Percentiles rank a stretch among this genome's conserved stretches.
Conservation (phyloP, 164 flowering plant genomes). For the Tetrastigma voinierianum region DNA sequence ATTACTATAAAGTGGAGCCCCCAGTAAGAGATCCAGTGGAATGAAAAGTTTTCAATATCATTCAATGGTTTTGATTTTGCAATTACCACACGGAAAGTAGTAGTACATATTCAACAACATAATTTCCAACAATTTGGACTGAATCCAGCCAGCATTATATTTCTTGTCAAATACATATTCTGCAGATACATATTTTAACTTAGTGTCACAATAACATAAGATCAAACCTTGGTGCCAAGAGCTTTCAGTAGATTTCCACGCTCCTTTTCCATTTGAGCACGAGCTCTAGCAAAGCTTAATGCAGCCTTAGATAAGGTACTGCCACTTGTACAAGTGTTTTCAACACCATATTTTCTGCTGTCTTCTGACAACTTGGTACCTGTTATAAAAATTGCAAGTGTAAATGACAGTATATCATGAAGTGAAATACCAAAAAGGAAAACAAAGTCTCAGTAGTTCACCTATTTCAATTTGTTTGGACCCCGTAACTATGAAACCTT, state of each 20-base stretch:
- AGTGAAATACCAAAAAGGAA: neutral
- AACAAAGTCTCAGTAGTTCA: conserved; percentile 20
- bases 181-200: neutral
- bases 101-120: no score
- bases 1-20: no score
- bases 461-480: conserved; percentile 95
- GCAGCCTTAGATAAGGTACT: conserved; percentile 77
- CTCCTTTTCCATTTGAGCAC: conserved; percentile 86
- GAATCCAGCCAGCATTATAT: no score
- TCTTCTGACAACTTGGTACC: conserved; percentile 89
- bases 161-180: neutral
- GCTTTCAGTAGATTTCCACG: conserved; percentile 74
- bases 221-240: conserved; percentile 86
- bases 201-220: neutral
- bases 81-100: no score
- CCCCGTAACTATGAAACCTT: conserved; percentile 83
- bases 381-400: conserved; percentile 17
- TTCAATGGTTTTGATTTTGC: no score
- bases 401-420: no score
- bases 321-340: conserved; percentile 88
- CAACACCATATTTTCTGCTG: conserved; percentile 82
- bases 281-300: conserved; percentile 62
- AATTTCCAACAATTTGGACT: no score
- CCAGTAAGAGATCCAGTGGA: no score
- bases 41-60: no score